Base-by-base conservation (phyloP, 2,329 filamentous ascomycete genomes). In the Alternaria viburni region DNA sequence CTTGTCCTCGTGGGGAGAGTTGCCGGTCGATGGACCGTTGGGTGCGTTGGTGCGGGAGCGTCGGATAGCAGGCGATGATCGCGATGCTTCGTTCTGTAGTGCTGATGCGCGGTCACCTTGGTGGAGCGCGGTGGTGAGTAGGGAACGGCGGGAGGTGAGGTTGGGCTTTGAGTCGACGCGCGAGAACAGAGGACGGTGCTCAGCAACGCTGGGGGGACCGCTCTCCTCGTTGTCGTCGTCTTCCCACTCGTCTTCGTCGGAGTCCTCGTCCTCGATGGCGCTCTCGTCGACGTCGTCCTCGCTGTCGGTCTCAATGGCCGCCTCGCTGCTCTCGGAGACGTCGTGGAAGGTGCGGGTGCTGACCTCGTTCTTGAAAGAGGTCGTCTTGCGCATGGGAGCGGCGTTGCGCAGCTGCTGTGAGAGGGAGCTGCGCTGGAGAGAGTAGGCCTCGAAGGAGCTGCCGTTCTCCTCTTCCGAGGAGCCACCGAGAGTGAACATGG, bases 121-220 rank as follows among this genome's bases (percentile, higher is more conserved):
- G 71, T 92, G 91, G 77, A 99, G 89, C 86, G 95, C 91, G 56
- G 95, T 89, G 1, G 94, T 97, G 69, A 99, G 90, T 44, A 98
- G 87, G 3, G 95, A 98, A 54, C 91, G 90, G 52, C 92, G 89
- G 1, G 95, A 97, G 3, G 91, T 90, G 25, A 98, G 85, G 75
- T 97, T 93, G 8, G 90, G 89, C 78, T 90, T 90, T 44, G 94
- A 97, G 79, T 97, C 93, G 52, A 98, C 93, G 9, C 96, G 91
- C 79, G 94, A 90, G 86, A 99, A 99, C 72, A 93, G 85, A 19
- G 88, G 87, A 74, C 88, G 90, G 64, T 36, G 49, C 28, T 96
- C 91, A 65, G 96, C 92, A 55, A 93, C 86, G 77, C 92, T 96
- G 1, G 92, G 92, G 70, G 92, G 91, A 61, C 90, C 91, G 76